Base-by-base conservation (phyloP, 228 moss, liverwort and hornwort species). In the Sphagnum fallax region DNA sequence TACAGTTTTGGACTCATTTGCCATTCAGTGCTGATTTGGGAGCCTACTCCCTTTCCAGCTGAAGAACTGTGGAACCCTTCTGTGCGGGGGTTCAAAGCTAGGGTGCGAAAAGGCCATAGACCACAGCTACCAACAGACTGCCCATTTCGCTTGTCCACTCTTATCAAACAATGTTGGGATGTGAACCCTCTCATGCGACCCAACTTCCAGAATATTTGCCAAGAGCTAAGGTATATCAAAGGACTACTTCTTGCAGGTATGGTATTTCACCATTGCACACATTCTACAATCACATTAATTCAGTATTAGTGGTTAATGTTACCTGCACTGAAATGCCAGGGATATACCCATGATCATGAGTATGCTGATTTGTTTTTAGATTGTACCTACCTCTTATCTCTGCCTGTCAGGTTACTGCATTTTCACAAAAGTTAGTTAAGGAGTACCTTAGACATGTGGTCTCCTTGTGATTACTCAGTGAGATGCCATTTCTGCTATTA, bases 161-260 rank as follows among this genome's bases (percentile, higher is more conserved):
- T 80, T 0, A 78, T 78, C 48, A 15, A 70, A 53, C 16, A 6
- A 1, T 80, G 80, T 53, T 76, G 80, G 76, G 64, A 8, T 55
- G 70, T 51, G 6, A 51, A 66, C 49, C 62, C 73, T 51, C 50
- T 5, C 6, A 16, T 32, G 5, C 71, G 74, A 0, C 78, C 78
- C 8, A 62, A 69, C 51, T 80, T 80, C 49, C 0, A 52, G 15
- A 60, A 62, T 48, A 76, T 76, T 12, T 76, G 76, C 70, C 63
- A 10, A 10, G 75, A 70, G 66, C 73, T 80, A 16, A 59, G 80
- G 32, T 80, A 66, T 16, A 76, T 76, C 73, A 80, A 73, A 60
- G 63, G 76, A 4, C 70, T 73, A 48, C 52, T 70, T 32, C 53
- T 80, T 6, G 69, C 16, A 67, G 80, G 76, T 80, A 32, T 32